Evolutionary conservation across 306 rosid species (phyloP), one percentile per base, ranked within the genome.

Genomic region (Gleditsia sinensis): DNA sequence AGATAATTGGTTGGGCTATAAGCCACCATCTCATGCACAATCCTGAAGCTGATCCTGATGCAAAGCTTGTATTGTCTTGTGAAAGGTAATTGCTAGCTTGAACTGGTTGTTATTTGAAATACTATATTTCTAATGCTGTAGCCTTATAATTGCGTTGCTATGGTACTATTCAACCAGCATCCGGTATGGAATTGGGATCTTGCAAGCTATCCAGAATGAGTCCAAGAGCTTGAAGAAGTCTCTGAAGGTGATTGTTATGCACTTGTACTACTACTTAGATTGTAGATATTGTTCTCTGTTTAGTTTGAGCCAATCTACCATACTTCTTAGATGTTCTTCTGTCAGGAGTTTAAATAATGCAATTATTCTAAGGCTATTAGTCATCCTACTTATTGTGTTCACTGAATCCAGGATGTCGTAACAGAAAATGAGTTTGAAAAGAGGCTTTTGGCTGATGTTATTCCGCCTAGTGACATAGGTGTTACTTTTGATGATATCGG

Each of bases 401-500:
- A 71, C 66, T 83, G 78, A 76, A 87, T 78, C 76, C 86, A 95
- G 99, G 99, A 95, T 80, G 90, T 95, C 80, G 94, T 78, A 30
- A 95, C 99, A 13, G 99, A 95, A 84, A 95, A 95, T 60, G 99
- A 95, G 83, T 95, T 95, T 80, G 99, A 95, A 83, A 95, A 95
- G 87, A 84, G 98, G 94, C 98, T 95, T 71, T 80, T 95, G 69
- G 92, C 89, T 56, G 99, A 95, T 78, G 99, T 95, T 78, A 95
- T 95, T 79, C 99, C 99, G 2, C 98, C 99, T 17, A 90, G 79
- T 67, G 99, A 95, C 81, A 92, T 95, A 71, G 99, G 98, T 68
- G 99, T 95, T 58, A 95, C 99, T 40, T 95, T 95, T 88, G 98
- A 95, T 82, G 99, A 95, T 76, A 95, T 95, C 83, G 99, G 99